phyloP scores from a whole-genome alignment of 768 basidiomycete species.

The Mycena indigotica region DNA sequence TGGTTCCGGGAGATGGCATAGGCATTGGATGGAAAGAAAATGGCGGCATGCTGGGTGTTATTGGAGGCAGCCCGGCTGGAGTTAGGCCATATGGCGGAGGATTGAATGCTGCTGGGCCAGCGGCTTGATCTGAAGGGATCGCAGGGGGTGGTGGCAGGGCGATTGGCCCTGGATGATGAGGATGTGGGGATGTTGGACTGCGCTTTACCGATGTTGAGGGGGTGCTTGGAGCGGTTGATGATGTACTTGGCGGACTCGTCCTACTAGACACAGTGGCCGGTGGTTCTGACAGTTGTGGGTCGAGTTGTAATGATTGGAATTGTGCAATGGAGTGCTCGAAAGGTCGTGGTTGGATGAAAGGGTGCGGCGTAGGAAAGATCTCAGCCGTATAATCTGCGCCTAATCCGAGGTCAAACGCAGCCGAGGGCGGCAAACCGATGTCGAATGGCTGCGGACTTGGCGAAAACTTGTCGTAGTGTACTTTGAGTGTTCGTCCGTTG shows the following conservation, averaged over 20 bases:
- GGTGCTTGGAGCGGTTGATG: conserved; percentile 11
- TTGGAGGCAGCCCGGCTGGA: conserved; percentile 83
- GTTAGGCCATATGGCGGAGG: conserved; percentile 49
- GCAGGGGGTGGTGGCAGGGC: conserved; percentile 62
- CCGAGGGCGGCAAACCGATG: conserved; percentile 17
- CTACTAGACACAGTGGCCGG: conserved; percentile 17
- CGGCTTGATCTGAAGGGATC: conserved; percentile 31
- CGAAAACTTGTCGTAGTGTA: conserved; percentile 87
- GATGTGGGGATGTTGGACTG: conserved; percentile 31
- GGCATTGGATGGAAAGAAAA: conserved; percentile 76
- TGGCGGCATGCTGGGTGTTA: conserved; percentile 97
- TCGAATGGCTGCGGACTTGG: conserved; percentile 34
- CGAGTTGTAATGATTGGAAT: conserved; percentile 14
- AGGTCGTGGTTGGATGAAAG: conserved; percentile 10
- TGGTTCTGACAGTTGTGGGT: neutral
- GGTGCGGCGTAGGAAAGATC: conserved; percentile 3
- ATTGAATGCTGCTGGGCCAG: conserved; percentile 41
- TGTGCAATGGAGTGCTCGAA: conserved; percentile 12
- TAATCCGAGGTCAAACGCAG: conserved; percentile 7
- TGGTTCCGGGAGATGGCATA: conserved; percentile 17
- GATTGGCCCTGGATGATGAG: conserved; percentile 72
- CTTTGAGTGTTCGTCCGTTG: conserved; percentile 84
- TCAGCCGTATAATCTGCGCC: conserved; percentile 3
- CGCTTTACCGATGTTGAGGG: conserved; percentile 8
- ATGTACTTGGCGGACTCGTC: conserved; percentile 16